Evolutionary conservation across 352 stramenopile genomes (phyloP).

Genomic region (Elongisporangium undulatum): DNA sequence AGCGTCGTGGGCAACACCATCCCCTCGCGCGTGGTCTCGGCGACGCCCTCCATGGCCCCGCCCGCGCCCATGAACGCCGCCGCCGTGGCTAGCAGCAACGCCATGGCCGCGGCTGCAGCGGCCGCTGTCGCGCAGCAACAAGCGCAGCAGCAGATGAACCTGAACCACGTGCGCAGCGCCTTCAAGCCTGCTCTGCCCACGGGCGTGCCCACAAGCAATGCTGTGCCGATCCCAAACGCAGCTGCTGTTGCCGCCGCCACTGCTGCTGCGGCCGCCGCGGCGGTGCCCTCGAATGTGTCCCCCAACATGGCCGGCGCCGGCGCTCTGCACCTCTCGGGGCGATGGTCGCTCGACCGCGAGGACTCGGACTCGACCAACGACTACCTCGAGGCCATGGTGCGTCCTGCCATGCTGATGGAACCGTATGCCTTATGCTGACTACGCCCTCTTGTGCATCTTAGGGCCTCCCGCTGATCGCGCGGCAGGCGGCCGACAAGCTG

Average conservation of each 20-base stretch:
- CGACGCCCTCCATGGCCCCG: slow-evolving; percentile 17
- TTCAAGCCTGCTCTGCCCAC: slow-evolving; percentile 60
- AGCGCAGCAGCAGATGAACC: slow-evolving; percentile 33
- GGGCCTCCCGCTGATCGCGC: slow-evolving; percentile 79
- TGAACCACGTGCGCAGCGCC: slow-evolving; percentile 66
- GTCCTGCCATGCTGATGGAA: background rate
- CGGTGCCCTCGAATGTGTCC: slow-evolving; percentile 11
- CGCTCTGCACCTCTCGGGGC: slow-evolving; percentile 76
- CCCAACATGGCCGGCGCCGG: slow-evolving; percentile 70
- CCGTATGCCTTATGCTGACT: slow-evolving; percentile 1
- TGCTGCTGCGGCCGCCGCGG: slow-evolving; percentile 13
- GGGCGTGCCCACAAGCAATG: slow-evolving; percentile 6
- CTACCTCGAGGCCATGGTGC: slow-evolving; percentile 84
- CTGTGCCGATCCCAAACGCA: slow-evolving; percentile 20
- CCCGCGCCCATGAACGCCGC: slow-evolving; percentile 5
- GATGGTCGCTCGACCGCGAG: slow-evolving; percentile 81
- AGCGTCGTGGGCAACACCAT: slow-evolving; percentile 77
- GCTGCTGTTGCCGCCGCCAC: slow-evolving; percentile 14
- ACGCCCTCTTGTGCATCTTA: slow-evolving; percentile 7
- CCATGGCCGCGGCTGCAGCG: slow-evolving; percentile 22
- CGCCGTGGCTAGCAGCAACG: slow-evolving; percentile 11
- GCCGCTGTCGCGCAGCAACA: slow-evolving; percentile 19
- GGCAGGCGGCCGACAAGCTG: slow-evolving; percentile 83
- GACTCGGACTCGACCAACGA: slow-evolving; percentile 89
- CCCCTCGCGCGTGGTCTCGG: slow-evolving; percentile 32